A percentile compares a stretch with the other conserved stretches of the same genome.
phyloP scores from a whole-genome alignment of 768 basidiomycete species.

The Galerina marginata region DNA sequence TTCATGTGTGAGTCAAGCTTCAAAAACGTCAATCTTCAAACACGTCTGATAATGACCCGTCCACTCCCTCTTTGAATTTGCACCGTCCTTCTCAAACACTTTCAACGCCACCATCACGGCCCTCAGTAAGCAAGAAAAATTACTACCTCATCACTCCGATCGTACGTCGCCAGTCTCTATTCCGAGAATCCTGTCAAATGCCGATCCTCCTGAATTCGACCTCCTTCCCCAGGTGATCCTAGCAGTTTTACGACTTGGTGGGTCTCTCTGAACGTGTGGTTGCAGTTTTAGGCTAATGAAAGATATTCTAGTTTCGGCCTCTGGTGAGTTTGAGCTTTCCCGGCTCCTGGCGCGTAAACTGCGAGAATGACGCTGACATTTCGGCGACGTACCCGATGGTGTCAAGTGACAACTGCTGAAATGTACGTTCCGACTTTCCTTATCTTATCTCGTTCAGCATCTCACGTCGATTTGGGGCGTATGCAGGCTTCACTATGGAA shows the following conservation, averaged over 20 bases:
- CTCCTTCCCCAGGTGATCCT: constrained; percentile 20
- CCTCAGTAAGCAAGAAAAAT: constrained; percentile 42
- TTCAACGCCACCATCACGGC: not conserved
- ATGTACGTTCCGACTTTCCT: constrained; percentile 26
- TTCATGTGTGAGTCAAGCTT: constrained; percentile 37
- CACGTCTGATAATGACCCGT: too few relatives aligned
- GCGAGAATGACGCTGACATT: not conserved
- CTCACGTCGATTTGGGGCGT: not conserved
- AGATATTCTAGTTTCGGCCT: constrained; percentile 30
- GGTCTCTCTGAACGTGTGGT: not conserved
- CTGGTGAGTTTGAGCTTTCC: constrained; percentile 25
- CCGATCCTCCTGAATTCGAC: not conserved
- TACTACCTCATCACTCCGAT: constrained; percentile 37
- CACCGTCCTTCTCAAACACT: not conserved
- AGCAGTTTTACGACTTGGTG: constrained; percentile 16
- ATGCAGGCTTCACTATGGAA: constrained; percentile 28
- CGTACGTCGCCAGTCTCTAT: constrained; percentile 23
- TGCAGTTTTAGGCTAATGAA: not conserved
- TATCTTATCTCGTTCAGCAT: not conserved
- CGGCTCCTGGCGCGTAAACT: not conserved
- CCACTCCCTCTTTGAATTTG: not conserved
- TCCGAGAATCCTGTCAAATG: not conserved
- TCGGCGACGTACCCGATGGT: not conserved
- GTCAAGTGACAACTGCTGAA: constrained; percentile 32
- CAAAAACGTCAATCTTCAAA: not conserved